These are phyloP conservation scores for Citrullus colocynthis DNA, from an alignment of 306 rosid genomes.

Conservation along the genomic window DNA sequence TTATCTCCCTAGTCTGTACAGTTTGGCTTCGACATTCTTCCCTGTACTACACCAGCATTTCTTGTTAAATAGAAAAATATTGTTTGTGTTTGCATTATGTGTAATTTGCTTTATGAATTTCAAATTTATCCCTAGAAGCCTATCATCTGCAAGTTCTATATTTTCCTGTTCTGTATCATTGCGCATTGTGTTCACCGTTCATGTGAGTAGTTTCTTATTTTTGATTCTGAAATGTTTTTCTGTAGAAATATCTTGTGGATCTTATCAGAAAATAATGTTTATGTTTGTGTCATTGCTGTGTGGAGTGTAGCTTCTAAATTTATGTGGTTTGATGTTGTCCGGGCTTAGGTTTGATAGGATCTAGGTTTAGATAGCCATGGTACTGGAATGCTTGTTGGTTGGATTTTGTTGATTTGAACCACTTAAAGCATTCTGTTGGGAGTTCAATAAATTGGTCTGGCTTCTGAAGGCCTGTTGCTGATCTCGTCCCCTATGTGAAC, in stretches of 20 bases:
- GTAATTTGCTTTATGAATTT: not conserved
- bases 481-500: conserved; percentile 41
- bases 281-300: not conserved
- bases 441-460: conserved; percentile 22
- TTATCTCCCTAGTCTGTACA: not conserved
- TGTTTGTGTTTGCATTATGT: not conserved
- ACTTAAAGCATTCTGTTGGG: conserved; percentile 26
- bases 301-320: not conserved
- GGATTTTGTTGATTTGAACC: conserved; percentile 20
- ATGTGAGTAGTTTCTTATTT: not conserved
- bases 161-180: not conserved
- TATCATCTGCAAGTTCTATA: not conserved
- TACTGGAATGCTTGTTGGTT: conserved; percentile 12
- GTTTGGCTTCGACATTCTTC: not conserved
- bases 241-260: not conserved
- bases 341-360: conserved; percentile 10
- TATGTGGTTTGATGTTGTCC: not conserved
- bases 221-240: not conserved
- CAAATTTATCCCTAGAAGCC: not conserved
- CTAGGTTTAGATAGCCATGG: conserved; percentile 14
- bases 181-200: not conserved
- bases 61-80: not conserved
- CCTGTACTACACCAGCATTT: not conserved
- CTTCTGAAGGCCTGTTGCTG: conserved; percentile 34
- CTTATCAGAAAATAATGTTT: not conserved